These are phyloP conservation scores for Sutorius australiensis DNA, from an alignment of 768 basidiomycete genomes.

Conservation along the genomic window DNA sequence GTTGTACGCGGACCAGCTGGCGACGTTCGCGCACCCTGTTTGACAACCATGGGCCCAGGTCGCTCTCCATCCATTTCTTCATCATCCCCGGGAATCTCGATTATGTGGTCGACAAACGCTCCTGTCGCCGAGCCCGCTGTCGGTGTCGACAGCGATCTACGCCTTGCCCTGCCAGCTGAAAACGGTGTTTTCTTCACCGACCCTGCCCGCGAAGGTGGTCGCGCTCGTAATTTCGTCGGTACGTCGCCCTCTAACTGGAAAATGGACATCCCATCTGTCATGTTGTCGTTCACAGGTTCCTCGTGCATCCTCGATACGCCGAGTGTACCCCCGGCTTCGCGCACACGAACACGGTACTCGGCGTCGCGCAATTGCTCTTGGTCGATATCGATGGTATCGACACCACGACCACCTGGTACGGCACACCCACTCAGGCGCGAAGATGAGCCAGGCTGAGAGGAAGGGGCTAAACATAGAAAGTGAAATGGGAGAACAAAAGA, in stretches of 20 bases:
- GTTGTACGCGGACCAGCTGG: too few species aligned
- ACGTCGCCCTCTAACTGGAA: background rate
- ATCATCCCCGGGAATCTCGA: too few species aligned
- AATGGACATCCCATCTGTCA: constrained; percentile 1
- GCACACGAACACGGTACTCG: constrained; percentile 4
- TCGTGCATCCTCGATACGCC: background rate
- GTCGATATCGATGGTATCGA: constrained; percentile 22
- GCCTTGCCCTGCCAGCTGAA: background rate
- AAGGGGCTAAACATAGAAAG: background rate
- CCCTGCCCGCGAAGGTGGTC: constrained; percentile 4
- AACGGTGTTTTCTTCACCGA: constrained; percentile 11
- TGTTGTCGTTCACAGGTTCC: background rate
- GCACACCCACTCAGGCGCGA: constrained; percentile 19
- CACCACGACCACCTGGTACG: constrained; percentile 29
- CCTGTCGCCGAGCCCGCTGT: too few species aligned
- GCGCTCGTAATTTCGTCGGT: background rate
- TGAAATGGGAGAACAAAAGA: background rate
- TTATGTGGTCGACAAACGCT: too few species aligned
- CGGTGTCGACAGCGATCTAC: background rate
- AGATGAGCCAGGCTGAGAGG: constrained; percentile 3
- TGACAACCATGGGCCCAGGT: too few species aligned
- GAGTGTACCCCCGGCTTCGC: too few species aligned
- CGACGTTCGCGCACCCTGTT: too few species aligned
- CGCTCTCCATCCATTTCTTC: too few species aligned
- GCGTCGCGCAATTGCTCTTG: constrained; percentile 21